Base-by-base conservation (phyloP, 139 green algal species). In the Pseudopediastrum boryanum region DNA sequence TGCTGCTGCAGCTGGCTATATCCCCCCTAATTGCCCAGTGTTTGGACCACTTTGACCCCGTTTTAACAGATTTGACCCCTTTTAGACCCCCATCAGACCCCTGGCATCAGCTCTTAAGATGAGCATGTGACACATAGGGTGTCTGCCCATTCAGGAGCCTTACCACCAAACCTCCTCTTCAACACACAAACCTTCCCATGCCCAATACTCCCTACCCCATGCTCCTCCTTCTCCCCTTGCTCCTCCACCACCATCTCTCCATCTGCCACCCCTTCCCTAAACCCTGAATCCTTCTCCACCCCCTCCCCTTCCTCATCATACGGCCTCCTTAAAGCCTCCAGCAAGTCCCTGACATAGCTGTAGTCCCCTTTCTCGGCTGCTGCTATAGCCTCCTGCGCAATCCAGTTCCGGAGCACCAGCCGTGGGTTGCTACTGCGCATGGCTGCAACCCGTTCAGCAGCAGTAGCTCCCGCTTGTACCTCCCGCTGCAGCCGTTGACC, bases 351-450 rank as follows among this genome's bases (percentile, higher is more conserved):
- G 0, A 35, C 38, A n/a, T 23, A 23, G 9, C 21, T 64, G 62
- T 71, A 88, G 66, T 89, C 77, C 19, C 86, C 89, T 6, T 48
- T 38, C 72, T 90, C 85, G 13, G 89, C 89, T 33, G 50, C 41
- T 27, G 81, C 54, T n/a, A 91, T 91, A 0, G 89, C 89, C 27
- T 64, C 35, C 71, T 91, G 86, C 9, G 81, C 82, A 8, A 92
- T 68, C 84, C 84, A 89, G 72, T 93, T 91, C 62, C 85, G 85
- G 13, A 92, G 81, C 58, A 93, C 86, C 56, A 88, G 76, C n/a
- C 83, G 81, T 0, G 89, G 87, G 76, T 92, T 93, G 51, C 65
- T 86, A 4, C 35, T 62, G 43, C 86, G 77, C 89, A 91, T 90
- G 44, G 79, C 68, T 1, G 27, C 44, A 0, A 77, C 63, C 0